phyloP scores from a whole-genome alignment of 192 early-diverging fungal species.

The Umbelopsis vinacea region DNA sequence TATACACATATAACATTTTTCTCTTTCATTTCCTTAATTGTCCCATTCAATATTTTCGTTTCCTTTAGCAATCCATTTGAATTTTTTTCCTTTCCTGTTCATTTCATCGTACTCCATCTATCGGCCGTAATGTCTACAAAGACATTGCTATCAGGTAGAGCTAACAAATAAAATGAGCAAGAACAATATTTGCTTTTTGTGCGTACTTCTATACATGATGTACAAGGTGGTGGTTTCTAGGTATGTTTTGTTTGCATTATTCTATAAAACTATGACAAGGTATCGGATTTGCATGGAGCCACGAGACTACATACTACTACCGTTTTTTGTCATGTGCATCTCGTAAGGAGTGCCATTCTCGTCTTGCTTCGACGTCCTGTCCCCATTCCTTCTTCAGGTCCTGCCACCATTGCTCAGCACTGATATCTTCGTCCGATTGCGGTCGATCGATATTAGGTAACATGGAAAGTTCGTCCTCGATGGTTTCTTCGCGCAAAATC shows the following conservation, averaged over 20 bases:
- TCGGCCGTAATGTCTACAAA: too few relatives aligned
- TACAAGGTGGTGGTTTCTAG: neutral
- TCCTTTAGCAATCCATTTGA: neutral
- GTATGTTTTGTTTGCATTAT: neutral
- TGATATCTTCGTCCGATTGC: slow-evolving; percentile 1
- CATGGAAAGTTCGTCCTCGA: slow-evolving; percentile 12
- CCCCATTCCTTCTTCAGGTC: slow-evolving; percentile 9
- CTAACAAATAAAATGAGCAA: too few relatives aligned
- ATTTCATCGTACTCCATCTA: too few relatives aligned
- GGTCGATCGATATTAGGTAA: slow-evolving; percentile 4
- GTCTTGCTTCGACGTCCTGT: neutral
- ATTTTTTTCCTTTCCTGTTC: neutral
- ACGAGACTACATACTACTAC: neutral
- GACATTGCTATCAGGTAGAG: too few relatives aligned
- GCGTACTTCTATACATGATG: too few relatives aligned
- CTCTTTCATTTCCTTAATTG: neutral
- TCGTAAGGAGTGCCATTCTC: slow-evolving; percentile 11
- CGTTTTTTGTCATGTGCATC: slow-evolving; percentile 6
- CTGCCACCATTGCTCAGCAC: slow-evolving; percentile 14
- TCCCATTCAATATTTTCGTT: neutral
- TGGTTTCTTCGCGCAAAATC: slow-evolving; percentile 11
- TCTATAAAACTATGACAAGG: neutral
- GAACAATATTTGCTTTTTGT: too few relatives aligned
- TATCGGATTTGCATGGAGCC: neutral
- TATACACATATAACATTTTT: neutral